phyloP scores from a whole-genome alignment of 129 eudicot species.

The Kitagawia praeruptora region DNA sequence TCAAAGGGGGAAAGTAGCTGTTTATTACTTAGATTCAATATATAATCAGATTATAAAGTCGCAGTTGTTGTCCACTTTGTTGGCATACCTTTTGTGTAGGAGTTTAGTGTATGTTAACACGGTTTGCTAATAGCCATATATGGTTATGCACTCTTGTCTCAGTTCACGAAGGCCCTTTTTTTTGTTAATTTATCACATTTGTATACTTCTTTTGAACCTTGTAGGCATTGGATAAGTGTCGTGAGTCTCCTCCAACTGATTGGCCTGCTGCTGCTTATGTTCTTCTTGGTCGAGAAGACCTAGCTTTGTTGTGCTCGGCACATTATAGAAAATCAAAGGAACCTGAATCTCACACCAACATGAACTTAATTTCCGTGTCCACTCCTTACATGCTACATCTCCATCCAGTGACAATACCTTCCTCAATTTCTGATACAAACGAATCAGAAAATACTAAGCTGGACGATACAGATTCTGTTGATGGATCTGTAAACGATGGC shows the following conservation, averaged over 20 bases:
- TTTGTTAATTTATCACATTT: neutral
- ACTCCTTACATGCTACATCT: constrained; percentile 88
- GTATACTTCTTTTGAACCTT: constrained; percentile 1
- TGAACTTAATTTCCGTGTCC: constrained; percentile 69
- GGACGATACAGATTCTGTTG: constrained; percentile 66
- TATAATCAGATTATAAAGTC: neutral
- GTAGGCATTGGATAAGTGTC: constrained; percentile 86
- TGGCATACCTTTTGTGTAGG: neutral
- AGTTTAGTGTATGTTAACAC: neutral
- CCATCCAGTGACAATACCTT: constrained; percentile 86
- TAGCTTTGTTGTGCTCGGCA: constrained; percentile 57
- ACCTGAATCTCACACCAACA: constrained; percentile 38
- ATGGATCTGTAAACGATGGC: constrained; percentile 80
- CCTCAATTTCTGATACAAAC: constrained; percentile 63
- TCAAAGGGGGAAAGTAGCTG: neutral
- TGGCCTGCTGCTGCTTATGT: constrained; percentile 98
- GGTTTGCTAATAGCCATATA: neutral
- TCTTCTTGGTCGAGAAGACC: constrained; percentile 97
- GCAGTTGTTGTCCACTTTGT: neutral
- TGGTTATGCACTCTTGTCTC: neutral
- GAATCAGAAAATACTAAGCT: constrained; percentile 54
- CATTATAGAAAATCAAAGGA: constrained; percentile 44
- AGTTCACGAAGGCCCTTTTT: neutral
- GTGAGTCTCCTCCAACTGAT: constrained; percentile 88
- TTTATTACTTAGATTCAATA: neutral